These are phyloP conservation scores for Pseudogymnoascus sp. DNA, from an alignment of 2,329 filamentous ascomycete species.

Conservation along the genomic window DNA sequence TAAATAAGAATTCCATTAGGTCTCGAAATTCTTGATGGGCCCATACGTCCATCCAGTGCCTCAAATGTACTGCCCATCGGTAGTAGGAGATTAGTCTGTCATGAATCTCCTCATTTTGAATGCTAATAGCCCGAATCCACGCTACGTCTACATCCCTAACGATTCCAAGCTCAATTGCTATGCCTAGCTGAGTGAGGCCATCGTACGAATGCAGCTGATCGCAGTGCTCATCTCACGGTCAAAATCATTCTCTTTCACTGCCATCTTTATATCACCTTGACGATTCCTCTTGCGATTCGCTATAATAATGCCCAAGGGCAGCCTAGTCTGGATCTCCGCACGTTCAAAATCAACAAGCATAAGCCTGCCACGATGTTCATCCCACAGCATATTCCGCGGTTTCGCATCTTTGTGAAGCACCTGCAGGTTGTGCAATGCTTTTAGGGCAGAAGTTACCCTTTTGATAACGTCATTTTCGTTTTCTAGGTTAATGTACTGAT, in stretches of 20 bases:
- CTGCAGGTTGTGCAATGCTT: slow-evolving; percentile 3
- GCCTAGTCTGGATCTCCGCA: slow-evolving; percentile 19
- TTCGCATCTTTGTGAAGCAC: slow-evolving; percentile 26
- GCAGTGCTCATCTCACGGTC: slow-evolving; percentile 8
- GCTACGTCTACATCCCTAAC: no score
- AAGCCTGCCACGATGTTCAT: slow-evolving; percentile 16
- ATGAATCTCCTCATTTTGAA: no score
- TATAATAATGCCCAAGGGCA: slow-evolving; percentile 21
- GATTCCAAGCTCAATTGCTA: no score
- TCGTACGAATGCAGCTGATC: neutral
- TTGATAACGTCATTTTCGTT: slow-evolving; percentile 12
- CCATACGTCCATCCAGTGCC: no score
- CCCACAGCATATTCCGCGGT: slow-evolving; percentile 28
- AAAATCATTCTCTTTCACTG: slow-evolving; percentile 18
- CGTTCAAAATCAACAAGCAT: slow-evolving; percentile 32
- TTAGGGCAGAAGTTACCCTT: slow-evolving; percentile 9
- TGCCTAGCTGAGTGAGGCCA: neutral
- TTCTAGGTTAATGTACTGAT: slow-evolving; percentile 14
- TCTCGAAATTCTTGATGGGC: no score
- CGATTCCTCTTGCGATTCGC: slow-evolving; percentile 23
- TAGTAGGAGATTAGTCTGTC: no score
- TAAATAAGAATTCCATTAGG: no score
- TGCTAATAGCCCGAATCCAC: no score
- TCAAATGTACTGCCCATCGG: no score
- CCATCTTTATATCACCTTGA: slow-evolving; percentile 11